Base-by-base conservation (phyloP, 371 early-diverging fungal species). In the Mucor ambiguus region DNA sequence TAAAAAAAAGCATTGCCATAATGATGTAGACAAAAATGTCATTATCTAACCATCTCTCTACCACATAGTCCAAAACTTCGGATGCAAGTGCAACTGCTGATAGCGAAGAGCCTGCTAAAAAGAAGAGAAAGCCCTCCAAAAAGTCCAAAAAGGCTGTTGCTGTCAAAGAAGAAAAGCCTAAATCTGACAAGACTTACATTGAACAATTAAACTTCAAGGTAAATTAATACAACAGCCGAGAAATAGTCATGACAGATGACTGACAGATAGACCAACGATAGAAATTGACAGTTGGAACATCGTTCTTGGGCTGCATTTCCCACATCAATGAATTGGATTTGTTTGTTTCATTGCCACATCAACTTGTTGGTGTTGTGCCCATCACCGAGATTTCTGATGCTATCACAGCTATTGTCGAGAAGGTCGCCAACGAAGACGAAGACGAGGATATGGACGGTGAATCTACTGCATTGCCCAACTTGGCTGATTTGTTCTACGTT, bases 261-360 rank as follows among this genome's bases (percentile, higher is more conserved):
- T 22, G 38, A 35, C 37, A 35, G 37, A 35, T 35, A 35, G 37
- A 35, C 2, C 3, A 1, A 35, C 37, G 37, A 48, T 74, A 89
- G 87, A 77, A 84, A 72, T 71, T 96, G 56, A 80, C 83, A 22
- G 87, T 89, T 48, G 96, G 95, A 4, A 89, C 91, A 63, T 71
- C 82, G 35, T 58, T 94, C 11, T 73, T 95, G 41, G 96, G 95
- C 38, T 90, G 89, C 73, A 84, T 97, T 61, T 83, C 88, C 29
- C 86, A 87, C 33, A 91, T 97, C 69, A 88, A 88, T 66, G 92
- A 94, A 28, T 84, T 95, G 30, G 92, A 94, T 66, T 70, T 96
- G 58, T 82, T 87, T 48, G 87, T 95, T 24, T 78, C 91, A 8
- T 85, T 95, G 49, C 94, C 95, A 22, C 85, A 90, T 74, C 91